phyloP scores from a whole-genome alignment of 495 filamentous ascomycete species.

The Parmelia sp. region DNA sequence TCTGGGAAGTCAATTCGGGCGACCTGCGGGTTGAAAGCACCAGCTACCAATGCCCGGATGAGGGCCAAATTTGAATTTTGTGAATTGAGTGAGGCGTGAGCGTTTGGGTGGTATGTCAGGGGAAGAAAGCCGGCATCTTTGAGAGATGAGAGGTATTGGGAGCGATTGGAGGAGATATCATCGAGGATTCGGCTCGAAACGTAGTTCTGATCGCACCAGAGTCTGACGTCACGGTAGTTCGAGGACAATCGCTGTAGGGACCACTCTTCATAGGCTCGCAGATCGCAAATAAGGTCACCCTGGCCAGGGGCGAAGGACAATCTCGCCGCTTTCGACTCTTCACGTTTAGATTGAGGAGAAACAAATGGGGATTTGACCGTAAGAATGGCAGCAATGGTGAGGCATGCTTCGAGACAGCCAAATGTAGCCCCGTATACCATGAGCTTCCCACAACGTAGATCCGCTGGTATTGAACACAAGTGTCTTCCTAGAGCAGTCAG shows the following conservation, averaged over 20 bases:
- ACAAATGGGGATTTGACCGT: constrained; percentile 81
- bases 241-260: constrained; percentile 50
- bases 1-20: constrained; percentile 88
- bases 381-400: constrained; percentile 86
- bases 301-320: constrained; percentile 66
- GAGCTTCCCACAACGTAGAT: constrained; percentile 86
- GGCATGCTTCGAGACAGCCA: constrained; percentile 76
- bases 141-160: constrained; percentile 79
- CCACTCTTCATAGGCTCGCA: constrained; percentile 80
- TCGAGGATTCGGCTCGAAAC: constrained; percentile 74
- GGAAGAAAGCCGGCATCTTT: constrained; percentile 78
- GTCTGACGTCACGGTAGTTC: constrained; percentile 56
- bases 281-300: constrained; percentile 82
- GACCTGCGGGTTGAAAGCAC: constrained; percentile 83
- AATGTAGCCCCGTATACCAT: constrained; percentile 93
- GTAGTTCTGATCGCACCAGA: constrained; percentile 84
- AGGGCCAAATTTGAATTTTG: constrained; percentile 51
- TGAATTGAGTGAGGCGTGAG: constrained; percentile 37
- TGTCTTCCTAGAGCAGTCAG: constrained; percentile 87
- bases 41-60: constrained; percentile 81
- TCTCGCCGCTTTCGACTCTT: constrained; percentile 72
- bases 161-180: constrained; percentile 79
- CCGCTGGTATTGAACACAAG: constrained; percentile 88
- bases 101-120: constrained; percentile 35
- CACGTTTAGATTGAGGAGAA: constrained; percentile 70